Base-by-base conservation (phyloP, 139 green algal genomes). In the Prasinococcaceae sp. region DNA sequence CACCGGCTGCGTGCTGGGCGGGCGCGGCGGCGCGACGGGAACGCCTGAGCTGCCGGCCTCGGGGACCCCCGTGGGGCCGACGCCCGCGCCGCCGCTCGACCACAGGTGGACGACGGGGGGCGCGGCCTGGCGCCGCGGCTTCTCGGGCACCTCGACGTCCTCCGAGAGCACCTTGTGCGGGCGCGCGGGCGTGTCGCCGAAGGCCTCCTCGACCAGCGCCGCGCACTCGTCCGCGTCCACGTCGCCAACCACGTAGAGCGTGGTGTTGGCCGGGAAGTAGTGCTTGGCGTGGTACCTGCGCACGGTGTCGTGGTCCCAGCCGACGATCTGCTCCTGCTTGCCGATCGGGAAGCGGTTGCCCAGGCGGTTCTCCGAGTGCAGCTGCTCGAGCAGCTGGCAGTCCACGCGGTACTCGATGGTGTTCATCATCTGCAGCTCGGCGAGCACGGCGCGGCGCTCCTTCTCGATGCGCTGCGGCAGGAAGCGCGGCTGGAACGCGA, bases 341-440 rank as follows among this genome's bases (percentile, higher is more conserved):
- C 90, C 90, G 61, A 98, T 98, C 30, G 90, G 90, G 73, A 97
- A 98, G 49, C 86, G 77, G 41, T n/a, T 49, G 1, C 90, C 87
- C 40, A 99, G 75, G 26, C 79, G 77, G 69, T 97, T 97, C 61
- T 99, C 90, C 53, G 76, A 66, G 74, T 99, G 90, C 74, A 99
- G 80, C 59, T 77, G 60, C 27, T 73, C 35, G 53, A 99, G 77
- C 63, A 99, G 82, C 83, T 95, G 85, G 74, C 90, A 97, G 75
- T 97, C 90, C 30, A 99, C 84, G 25, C 90, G 78, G 74, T 98
- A 98, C 69, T 99, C 90, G 28, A 99, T 96, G 16, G 90, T 95
- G 79, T 99, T 99, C 90, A 99, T 99, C 90, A 97, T 99, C 77
- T 88, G 84, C 25, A 85, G 79, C 69, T 98, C 90, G 0, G 85